Percentiles rank a stretch among this genome's conserved stretches.
Conservation (phyloP, 1,284 basidiomycete species). For the Ustilago bromivora region DNA sequence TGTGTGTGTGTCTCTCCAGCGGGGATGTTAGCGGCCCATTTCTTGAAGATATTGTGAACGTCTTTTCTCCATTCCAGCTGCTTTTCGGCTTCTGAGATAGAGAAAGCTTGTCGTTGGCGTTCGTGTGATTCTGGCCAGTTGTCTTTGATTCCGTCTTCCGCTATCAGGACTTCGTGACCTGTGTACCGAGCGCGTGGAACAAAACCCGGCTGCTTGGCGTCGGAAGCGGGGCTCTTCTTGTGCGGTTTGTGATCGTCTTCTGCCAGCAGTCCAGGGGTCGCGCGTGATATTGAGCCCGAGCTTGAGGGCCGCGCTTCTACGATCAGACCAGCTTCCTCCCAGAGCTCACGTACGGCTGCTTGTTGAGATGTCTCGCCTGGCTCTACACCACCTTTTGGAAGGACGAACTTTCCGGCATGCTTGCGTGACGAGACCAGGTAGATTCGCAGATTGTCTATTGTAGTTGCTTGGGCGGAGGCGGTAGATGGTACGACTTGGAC, state of each 20-base stretch:
- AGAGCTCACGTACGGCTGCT: constrained; percentile 61
- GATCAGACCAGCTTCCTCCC: constrained; percentile 59
- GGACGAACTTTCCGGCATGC: constrained; percentile 53
- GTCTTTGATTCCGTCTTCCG: constrained; percentile 1
- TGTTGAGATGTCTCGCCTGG: constrained; percentile 48
- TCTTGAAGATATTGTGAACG: constrained; percentile 34
- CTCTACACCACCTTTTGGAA: constrained; percentile 68
- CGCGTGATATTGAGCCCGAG: constrained; percentile 9
- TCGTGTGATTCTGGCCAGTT: constrained; percentile 61
- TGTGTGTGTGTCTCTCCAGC: not conserved
- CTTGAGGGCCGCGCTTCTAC: constrained; percentile 5
- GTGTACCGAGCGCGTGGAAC: constrained; percentile 56
- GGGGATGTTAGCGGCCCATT: constrained; percentile 24
- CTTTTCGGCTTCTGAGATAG: constrained; percentile 39
- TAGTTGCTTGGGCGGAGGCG: not conserved
- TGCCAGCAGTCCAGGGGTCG: not conserved
- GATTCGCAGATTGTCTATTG: constrained; percentile 17
- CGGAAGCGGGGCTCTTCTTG: constrained; percentile 37
- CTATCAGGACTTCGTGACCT: constrained; percentile 45
- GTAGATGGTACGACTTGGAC: constrained; percentile 2
- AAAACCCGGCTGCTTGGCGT: constrained; percentile 33
- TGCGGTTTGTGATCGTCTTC: constrained; percentile 62
- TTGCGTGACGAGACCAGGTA: constrained; percentile 65
- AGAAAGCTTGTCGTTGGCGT: constrained; percentile 45
- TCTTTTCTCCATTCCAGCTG: constrained; percentile 58